Base-by-base conservation (phyloP, 768 basidiomycete species). In the Leucocoprinus leucothites region DNA sequence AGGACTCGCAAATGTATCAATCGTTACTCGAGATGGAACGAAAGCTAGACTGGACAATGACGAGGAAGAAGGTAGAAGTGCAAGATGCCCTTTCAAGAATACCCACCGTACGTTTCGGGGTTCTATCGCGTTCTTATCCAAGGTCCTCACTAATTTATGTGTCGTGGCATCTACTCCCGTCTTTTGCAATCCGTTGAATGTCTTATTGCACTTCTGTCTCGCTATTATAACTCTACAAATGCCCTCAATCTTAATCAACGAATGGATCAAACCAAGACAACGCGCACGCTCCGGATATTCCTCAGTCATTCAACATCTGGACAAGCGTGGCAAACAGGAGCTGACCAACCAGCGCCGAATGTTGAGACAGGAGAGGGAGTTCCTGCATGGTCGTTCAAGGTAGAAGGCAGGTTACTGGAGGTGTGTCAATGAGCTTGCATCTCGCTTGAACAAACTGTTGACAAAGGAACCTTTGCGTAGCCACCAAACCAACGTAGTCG, bases 21-120 rank as follows among this genome's bases (percentile, higher is more conserved):
- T 86, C 91, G 62, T 74, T 97, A 38, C 69, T 94, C 24, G 87
- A 89, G 60, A 91, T 91, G 84, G 94, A 97, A 67, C 81, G 89
- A 56, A 91, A 88, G 66, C 74, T 98, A 14, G 94, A 98, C 69
- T 97, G 95, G 95, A 95, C 93, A 3, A 88, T 95, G 78, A 85
- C 84, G 66, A 78, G 95, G 66, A 96, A 96, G 71, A 84, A 81
- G 61, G 87, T 87, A 9, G 94, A 98, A 66, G 85, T 98, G 28
- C 90, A 94, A 65, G 94, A 98, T 65, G 85, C 92, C n/a, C 66
- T 95, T 44, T 80, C 81, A 19, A 80, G 87, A 56, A 85, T 81
- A 31, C 84, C 88, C 18, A 82, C 85, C 3, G 94, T 92, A 57
- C 53, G 76, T 61, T 6, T 11, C 55, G 26, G 14, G 19, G 18